Evolutionary conservation across 2,329 filamentous ascomycete genomes (phyloP), one percentile per base, ranked within the genome.

Genomic region (Nemania serpens): DNA sequence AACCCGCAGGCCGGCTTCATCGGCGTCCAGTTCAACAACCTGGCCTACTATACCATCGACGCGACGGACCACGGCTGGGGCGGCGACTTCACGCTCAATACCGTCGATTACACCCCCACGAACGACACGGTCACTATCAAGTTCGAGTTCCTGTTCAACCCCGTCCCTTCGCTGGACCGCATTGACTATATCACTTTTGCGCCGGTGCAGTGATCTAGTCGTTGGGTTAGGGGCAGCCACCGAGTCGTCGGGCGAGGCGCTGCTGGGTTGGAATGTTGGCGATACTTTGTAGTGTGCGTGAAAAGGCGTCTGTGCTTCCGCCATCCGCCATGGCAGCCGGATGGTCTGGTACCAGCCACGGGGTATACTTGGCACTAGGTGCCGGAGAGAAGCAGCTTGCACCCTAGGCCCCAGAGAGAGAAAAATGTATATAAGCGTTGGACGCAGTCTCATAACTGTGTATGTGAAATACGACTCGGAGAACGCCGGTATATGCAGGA

Each of bases 11-110:
- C 53, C 17, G 62, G 64, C n/a, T 65, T 66, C 56, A 58, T 66
- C n/a, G 66, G 66, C 6, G 51, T 68, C 34, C 50, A 46, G 60
- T 22, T 68, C 54, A 66, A 68, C n/a, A 47, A 59, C 20, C 39
- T 39, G 13, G 48, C 62, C 5, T 0, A 46, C 5, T 42, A 52
- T 6, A 62, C 59, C 3, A 50, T 66, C 12, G 66, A 66, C 12
- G 66, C 64, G 18, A 29, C 22, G 3, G 62, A 65, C 37, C 56
- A 65, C 46, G 62, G 59, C 1, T 61, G 12, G 2, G 50, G 50
- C 43, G 53, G 47, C 34, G 17, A 25, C 7, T 61, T 56, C n/a
- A 54, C 43, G 3, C 33, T 45, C 17, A 61, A 58, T 37, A 49
- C 41, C 10, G 22, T 63, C 18, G 36, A 41, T 2, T 63, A 53